Base-by-base conservation (phyloP, 768 basidiomycete genomes). In the Chiua virens region DNA sequence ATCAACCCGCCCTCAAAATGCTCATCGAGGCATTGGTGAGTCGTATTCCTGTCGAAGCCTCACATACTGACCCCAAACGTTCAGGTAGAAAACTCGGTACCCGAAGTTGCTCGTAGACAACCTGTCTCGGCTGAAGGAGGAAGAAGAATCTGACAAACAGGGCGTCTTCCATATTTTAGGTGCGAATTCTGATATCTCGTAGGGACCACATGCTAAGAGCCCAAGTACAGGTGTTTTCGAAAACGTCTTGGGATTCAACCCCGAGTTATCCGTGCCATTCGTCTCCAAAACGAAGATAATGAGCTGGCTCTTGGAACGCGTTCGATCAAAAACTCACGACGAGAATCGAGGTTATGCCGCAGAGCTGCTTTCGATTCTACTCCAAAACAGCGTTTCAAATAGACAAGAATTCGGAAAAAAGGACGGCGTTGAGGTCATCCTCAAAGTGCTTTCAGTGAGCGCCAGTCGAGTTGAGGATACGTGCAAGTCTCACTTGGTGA, bases 141-240 rank as follows among this genome's bases (percentile, higher is more conserved):
- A 71, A 18, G 95, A 98, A 67, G 95, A 98, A 62, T 81, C 89
- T 1, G 97, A 98, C 65, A 76, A 84, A 42, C 89, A 92, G 64
- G 97, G 97, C 8, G 80, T 97, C 39, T 98, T 92, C 73, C 92
- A 97, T 63, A 83, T 96, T 28, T 72, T 98, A n/a, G 89, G 89
- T 87, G 60, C 45, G 71, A 32, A 38, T 11, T 9, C 37, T 20
- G 10, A n/a, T 32, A 34, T 54, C 17, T 8, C 11, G 11, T 13
- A 34, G 20, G 20, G n/a, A 32, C 28, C 38, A n/a, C 4, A 45
- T 28, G 22, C 49, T 54, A 41, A 59, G 13, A 14, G 9, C 20
- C 7, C 8, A 11, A 34, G n/a, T 49, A 13, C 42, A 91, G 92
- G 91, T 28, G 86, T 95, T 43, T 93, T 98, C 63, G 97, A 99